These are phyloP conservation scores for Gloeostereum incarnatum DNA, from an alignment of 768 basidiomycete species.

Conservation along the genomic window DNA sequence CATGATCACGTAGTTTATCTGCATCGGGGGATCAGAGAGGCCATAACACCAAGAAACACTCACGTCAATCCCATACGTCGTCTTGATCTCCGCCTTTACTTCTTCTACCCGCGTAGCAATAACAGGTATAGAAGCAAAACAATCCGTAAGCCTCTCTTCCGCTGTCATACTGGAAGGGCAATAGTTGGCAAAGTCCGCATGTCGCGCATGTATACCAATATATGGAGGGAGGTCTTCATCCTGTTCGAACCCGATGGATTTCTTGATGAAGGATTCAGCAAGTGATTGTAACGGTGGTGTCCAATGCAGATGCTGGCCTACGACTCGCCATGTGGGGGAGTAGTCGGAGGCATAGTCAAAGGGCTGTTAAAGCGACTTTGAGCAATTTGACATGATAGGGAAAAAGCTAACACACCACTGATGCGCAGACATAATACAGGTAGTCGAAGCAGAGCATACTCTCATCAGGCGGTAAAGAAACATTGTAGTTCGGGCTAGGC, in stretches of 20 bases:
- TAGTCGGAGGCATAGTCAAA: slow-evolving; percentile 49
- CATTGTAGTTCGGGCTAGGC: slow-evolving; percentile 28
- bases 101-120: slow-evolving; percentile 48
- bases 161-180: too few relatives aligned
- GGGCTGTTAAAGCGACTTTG: slow-evolving; percentile 23
- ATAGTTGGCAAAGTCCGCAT: slow-evolving; percentile 39
- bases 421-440: slow-evolving; percentile 37
- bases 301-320: slow-evolving; percentile 45
- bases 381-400: slow-evolving; percentile 1
- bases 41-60: too few relatives aligned
- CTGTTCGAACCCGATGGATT: slow-evolving; percentile 27
- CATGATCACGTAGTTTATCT: slow-evolving; percentile 49
- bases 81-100: slow-evolving; percentile 36
- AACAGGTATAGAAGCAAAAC: slow-evolving; percentile 45
- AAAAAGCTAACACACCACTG: slow-evolving; percentile 26
- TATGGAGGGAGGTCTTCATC: slow-evolving; percentile 28
- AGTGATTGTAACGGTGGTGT: slow-evolving; percentile 27
- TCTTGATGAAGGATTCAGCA: slow-evolving; percentile 34
- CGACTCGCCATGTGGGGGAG: slow-evolving; percentile 49
- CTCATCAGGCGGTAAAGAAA: slow-evolving; percentile 40
- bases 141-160: slow-evolving; percentile 28
- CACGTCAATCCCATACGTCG: slow-evolving; percentile 34
- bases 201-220: slow-evolving; percentile 49
- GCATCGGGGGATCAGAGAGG: too few relatives aligned
- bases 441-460: slow-evolving; percentile 45